Conservation (phyloP, 768 basidiomycete species). For the Termitomyces sp. region DNA sequence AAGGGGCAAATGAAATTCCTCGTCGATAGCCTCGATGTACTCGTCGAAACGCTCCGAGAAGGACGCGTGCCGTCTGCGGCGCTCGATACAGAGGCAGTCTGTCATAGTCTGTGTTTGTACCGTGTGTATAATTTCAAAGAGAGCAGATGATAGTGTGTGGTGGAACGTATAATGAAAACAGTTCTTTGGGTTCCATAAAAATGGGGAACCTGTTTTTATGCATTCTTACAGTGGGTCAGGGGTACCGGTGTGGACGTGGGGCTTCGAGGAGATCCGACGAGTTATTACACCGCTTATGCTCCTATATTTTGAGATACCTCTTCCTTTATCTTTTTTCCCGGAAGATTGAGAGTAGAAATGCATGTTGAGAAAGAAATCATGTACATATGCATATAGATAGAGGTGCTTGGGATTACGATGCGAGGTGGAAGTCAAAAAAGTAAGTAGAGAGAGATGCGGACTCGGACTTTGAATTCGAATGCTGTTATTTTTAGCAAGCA, state of each 20-base stretch:
- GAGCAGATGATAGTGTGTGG: not conserved
- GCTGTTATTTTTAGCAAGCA: no score
- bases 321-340: not conserved
- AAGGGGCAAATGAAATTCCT: slow-evolving; percentile 1
- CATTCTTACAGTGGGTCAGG: not conserved
- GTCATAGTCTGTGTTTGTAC: not conserved
- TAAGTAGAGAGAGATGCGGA: no score
- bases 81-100: not conserved
- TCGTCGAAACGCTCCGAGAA: slow-evolving; percentile 4
- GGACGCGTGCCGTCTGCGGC: not conserved
- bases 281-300: not conserved
- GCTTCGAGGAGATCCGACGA: not conserved
- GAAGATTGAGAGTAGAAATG: not conserved
- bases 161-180: not conserved
- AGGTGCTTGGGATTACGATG: not conserved
- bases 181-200: not conserved
- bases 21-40: slow-evolving; percentile 3
- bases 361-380: not conserved
- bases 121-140: not conserved
- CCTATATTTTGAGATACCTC: not conserved
- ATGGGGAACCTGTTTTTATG: not conserved
- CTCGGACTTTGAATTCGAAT: no score
- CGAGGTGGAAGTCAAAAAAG: no score
- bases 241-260: not conserved
- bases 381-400: not conserved